Conservation (phyloP, 1,284 basidiomycete genomes). For the Trametes hirsuta region DNA sequence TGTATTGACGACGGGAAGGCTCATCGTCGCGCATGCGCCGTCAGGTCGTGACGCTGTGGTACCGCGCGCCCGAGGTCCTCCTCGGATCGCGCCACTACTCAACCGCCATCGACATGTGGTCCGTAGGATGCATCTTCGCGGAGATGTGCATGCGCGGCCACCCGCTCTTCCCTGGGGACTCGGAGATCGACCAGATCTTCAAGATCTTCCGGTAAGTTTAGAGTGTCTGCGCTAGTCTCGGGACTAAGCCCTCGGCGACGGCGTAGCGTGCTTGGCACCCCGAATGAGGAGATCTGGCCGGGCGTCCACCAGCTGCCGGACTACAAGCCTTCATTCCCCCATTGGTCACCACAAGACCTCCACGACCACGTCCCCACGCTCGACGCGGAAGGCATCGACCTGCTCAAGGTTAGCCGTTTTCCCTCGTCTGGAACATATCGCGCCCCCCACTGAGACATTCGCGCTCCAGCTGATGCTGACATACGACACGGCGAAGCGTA, state of each 20-base stretch:
- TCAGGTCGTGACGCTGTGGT: constrained; percentile 98
- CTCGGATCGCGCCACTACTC: constrained; percentile 96
- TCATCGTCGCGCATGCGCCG: background rate
- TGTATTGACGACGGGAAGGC: background rate
- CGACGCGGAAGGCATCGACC: constrained; percentile 76
- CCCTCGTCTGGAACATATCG: background rate
- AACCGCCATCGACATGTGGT: constrained; percentile 99
- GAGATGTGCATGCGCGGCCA: constrained; percentile 90
- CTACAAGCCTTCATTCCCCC: constrained; percentile 97
- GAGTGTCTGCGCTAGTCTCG: background rate
- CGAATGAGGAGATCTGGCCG: constrained; percentile 91
- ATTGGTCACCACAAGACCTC: constrained; percentile 83
- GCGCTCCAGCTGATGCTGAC: constrained; percentile 71
- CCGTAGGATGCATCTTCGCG: constrained; percentile 92
- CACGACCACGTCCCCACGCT: constrained; percentile 66
- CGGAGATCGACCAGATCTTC: constrained; percentile 99
- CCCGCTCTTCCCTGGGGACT: constrained; percentile 97
- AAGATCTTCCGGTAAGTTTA: constrained; percentile 90
- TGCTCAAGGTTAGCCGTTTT: constrained; percentile 61
- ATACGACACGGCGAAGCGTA: constrained; percentile 93
- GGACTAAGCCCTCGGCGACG: background rate
- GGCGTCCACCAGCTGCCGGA: constrained; percentile 90
- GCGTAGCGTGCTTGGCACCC: constrained; percentile 88
- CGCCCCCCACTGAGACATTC: background rate
- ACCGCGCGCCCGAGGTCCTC: constrained; percentile 95